Evolutionary conservation across 2,329 filamentous ascomycete species (phyloP).

Genomic region (Fusarium falciforme): DNA sequence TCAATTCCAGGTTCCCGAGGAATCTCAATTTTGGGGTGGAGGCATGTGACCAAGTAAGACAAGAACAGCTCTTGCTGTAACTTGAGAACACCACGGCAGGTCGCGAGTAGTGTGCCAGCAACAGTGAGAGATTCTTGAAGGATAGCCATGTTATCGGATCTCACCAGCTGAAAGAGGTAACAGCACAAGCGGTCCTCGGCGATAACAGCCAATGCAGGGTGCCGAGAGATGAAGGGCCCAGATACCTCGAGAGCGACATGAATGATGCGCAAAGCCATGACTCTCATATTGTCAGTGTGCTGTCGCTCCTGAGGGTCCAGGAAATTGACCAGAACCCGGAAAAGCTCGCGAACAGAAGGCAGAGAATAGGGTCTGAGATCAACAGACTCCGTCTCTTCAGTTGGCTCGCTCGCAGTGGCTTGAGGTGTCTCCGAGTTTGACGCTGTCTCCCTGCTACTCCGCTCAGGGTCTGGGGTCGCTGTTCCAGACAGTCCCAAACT

Average conservation of each 20-base stretch:
- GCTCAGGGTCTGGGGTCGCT: conserved; percentile 33
- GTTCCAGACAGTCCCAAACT: conserved; percentile 32
- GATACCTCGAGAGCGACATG: conserved; percentile 97
- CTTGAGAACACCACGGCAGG: conserved; percentile 90
- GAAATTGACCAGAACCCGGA: conserved; percentile 92
- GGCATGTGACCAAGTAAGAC: conserved; percentile 91
- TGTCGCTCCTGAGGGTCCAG: conserved; percentile 92
- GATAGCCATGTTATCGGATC: conserved; percentile 96
- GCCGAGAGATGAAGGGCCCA: conserved; percentile 92
- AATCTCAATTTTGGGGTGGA: conserved; percentile 95
- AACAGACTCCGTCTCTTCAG: conserved; percentile 58
- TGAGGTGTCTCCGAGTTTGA: conserved; percentile 56
- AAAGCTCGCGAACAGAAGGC: conserved; percentile 93
- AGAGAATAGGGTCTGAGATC: conserved; percentile 90
- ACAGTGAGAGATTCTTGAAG: conserved; percentile 93
- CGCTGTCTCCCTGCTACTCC: conserved; percentile 63
- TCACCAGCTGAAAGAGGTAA: conserved; percentile 94
- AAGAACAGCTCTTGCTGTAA: conserved; percentile 96
- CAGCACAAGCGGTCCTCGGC: conserved; percentile 94
- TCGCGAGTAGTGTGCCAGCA: conserved; percentile 88
- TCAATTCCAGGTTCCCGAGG: conserved; percentile 91
- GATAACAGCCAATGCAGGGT: conserved; percentile 86
- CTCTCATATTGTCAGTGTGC: conserved; percentile 93
- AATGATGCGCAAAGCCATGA: conserved; percentile 97
- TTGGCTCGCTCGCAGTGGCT: conserved; percentile 46